phyloP scores from a whole-genome alignment of 2,329 filamentous ascomycete species.

The Penicillium glabrum region DNA sequence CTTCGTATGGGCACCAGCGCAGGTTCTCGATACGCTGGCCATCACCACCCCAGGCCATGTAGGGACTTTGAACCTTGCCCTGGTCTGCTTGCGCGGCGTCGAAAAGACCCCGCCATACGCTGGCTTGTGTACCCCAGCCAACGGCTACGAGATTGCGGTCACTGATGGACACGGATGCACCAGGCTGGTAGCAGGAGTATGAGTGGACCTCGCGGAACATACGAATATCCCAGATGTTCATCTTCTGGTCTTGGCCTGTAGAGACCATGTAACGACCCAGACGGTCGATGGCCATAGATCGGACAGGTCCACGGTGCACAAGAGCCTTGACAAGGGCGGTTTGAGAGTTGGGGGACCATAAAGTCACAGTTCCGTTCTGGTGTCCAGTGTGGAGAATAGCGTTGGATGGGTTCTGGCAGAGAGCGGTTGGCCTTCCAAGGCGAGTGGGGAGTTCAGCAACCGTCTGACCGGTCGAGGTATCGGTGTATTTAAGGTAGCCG shows the following conservation, averaged over 20 bases:
- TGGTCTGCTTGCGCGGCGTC: conserved; percentile 69
- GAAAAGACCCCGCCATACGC: conserved; percentile 89
- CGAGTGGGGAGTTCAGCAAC: conserved; percentile 83
- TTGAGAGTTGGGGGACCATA: conserved; percentile 92
- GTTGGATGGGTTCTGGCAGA: conserved; percentile 89
- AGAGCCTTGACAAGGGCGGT: conserved; percentile 88
- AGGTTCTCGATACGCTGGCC: conserved; percentile 78
- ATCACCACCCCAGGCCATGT: conserved; percentile 90
- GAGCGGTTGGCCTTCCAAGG: conserved; percentile 76
- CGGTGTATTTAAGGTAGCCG: conserved; percentile 89
- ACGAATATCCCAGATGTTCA: conserved; percentile 94
- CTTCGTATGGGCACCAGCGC: conserved; percentile 92
- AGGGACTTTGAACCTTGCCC: conserved; percentile 79
- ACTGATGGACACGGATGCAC: conserved; percentile 80
- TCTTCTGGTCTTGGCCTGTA: conserved; percentile 82
- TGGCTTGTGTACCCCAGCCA: conserved; percentile 85
- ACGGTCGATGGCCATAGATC: conserved; percentile 79
- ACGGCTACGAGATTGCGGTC: conserved; percentile 86
- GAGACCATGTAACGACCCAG: conserved; percentile 96
- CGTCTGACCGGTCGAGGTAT: conserved; percentile 88
- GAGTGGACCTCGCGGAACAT: conserved; percentile 91
- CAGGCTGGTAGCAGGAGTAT: conserved; percentile 81
- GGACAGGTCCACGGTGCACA: conserved; percentile 84
- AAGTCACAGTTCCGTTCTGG: conserved; percentile 88
- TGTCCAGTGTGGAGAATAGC: conserved; percentile 90